Evolutionary conservation across 208 protist genomes (phyloP), one percentile per base, ranked within the genome.

Genomic region (Trypanosoma scelopori): DNA sequence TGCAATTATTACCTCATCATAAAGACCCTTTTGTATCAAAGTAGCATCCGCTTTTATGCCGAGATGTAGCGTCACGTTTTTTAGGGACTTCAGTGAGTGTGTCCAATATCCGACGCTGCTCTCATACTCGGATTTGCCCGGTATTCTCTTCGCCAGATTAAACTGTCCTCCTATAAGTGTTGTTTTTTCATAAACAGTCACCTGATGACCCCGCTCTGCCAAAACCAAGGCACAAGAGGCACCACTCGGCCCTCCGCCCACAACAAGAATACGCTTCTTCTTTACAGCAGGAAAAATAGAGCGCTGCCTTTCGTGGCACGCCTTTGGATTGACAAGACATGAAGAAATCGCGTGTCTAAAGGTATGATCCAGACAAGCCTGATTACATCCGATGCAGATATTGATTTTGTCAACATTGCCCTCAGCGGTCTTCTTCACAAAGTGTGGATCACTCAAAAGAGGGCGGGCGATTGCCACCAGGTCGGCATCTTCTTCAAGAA

Each of bases 381-480:
- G 85, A 65, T 94, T 96, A 73, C 90, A 96, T 13, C 62, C 90
- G 60, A 96, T 96, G 83, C 90, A 96, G 13, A 89, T 87, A 79
- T 96, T 96, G 61, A 96, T 93, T 57, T 78, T 61, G n/a, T 79
- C 71, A 55, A 59, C 66, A 41, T 76, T 57, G 30, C 83, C 85
- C 32, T 74, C 65, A 20, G 41, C 57, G 0, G 76, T 71, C 71
- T 93, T 93, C 58, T 70, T 74, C 7, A 93, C 82, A 65, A 92
- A 88, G 60, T 81, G 53, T 20, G 89, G 71, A 59, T 91, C 89
- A 42, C 83, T 88, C 46, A 93, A 78, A 45, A 91, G 75, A 39
- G 89, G 89, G 4, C 89, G 70, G 9, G 89, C 89, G 80, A 95
- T 91, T 13, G 80, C 87, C 9, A 93, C 79, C 43, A 95, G 61